Evolutionary conservation across 257 asterid genomes (phyloP).

Genomic region (Craterostigma plantagineum): DNA sequence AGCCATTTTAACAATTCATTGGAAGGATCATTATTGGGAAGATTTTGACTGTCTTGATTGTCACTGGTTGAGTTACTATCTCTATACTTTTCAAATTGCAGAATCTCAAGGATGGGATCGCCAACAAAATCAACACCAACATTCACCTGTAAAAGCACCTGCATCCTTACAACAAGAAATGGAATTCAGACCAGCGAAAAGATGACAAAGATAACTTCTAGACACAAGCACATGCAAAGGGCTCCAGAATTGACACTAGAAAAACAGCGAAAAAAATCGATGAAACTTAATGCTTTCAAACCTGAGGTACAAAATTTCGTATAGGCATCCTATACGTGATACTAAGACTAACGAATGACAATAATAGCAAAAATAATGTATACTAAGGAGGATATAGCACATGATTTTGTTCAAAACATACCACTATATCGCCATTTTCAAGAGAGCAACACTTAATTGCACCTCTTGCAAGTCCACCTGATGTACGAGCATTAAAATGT

Average conservation of each 20-base stretch:
- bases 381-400: background rate
- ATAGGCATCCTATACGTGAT: too few relatives aligned
- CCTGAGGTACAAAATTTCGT: too few relatives aligned
- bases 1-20: slow-evolving; percentile 75
- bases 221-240: too few relatives aligned
- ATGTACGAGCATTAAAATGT: slow-evolving; percentile 48
- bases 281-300: too few relatives aligned
- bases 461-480: slow-evolving; percentile 95
- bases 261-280: too few relatives aligned
- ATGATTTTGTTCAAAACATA: slow-evolving; percentile 15
- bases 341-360: background rate
- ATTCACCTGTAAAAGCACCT: slow-evolving; percentile 93
- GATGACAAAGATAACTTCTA: slow-evolving; percentile 4
- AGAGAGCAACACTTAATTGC: slow-evolving; percentile 69
- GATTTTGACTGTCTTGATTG: slow-evolving; percentile 18
- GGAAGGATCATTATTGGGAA: slow-evolving; percentile 53
- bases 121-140: slow-evolving; percentile 53
- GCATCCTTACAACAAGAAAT: slow-evolving; percentile 88
- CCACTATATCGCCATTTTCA: slow-evolving; percentile 94
- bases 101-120: slow-evolving; percentile 88
- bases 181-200: slow-evolving; percentile 27
- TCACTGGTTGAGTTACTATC: slow-evolving; percentile 30
- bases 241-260: background rate
- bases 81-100: slow-evolving; percentile 73
- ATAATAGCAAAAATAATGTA: background rate